These are phyloP conservation scores for Aquilaria agallochum DNA, from an alignment of 441 rosid species.

Conservation along the genomic window DNA sequence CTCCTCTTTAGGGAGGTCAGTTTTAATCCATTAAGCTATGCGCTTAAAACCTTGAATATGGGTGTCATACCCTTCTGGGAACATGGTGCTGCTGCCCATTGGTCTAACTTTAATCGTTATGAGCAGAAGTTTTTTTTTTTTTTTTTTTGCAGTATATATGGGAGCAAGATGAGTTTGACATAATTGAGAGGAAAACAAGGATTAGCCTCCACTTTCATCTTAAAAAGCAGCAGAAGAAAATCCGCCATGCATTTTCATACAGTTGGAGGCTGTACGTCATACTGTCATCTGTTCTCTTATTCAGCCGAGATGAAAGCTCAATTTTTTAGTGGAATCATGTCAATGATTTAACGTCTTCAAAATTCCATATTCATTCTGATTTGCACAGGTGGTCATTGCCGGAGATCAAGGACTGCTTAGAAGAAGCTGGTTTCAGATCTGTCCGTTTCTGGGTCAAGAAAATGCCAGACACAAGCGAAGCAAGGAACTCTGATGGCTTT, in stretches of 20 bases:
- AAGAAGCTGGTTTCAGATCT: constrained; percentile 80
- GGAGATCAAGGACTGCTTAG: constrained; percentile 82
- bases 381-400: constrained; percentile 76
- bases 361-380: not conserved
- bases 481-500: constrained; percentile 58
- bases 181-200: constrained; percentile 71
- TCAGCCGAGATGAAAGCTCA: not conserved
- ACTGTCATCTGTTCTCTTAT: not conserved
- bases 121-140: not conserved
- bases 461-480: constrained; percentile 69
- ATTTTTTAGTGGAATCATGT: not conserved
- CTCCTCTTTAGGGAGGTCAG: no score
- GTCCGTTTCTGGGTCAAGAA: constrained; percentile 82
- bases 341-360: no score
- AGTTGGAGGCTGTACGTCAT: constrained; percentile 85
- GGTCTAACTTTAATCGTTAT: not conserved
- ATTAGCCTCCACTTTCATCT: constrained; percentile 88
- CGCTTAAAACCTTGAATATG: no score
- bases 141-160: constrained; percentile 59
- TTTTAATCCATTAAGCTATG: no score
- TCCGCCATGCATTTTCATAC: constrained; percentile 82
- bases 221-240: constrained; percentile 67
- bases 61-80: no score
- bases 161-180: constrained; percentile 93
- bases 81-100: no score